A percentile compares a stretch with the other conserved stretches of the same genome.
phyloP scores from a whole-genome alignment of 2,329 filamentous ascomycete species.

The Trichoderma atroviride region DNA sequence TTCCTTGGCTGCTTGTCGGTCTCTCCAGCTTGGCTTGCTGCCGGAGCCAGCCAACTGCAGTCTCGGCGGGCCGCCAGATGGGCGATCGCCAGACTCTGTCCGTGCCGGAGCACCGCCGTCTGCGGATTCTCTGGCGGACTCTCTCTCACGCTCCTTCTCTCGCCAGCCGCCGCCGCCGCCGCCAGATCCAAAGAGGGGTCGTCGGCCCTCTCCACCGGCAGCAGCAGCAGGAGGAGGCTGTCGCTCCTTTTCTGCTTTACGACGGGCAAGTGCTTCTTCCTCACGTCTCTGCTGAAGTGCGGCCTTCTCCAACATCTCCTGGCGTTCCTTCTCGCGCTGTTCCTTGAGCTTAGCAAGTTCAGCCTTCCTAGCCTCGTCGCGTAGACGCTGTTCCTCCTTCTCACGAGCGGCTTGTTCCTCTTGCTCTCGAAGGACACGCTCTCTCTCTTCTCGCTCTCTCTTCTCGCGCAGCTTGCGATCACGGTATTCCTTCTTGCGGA shows the following conservation, averaged over 20 bases:
- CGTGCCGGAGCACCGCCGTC: constrained; percentile 36
- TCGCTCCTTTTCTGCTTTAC: constrained; percentile 66
- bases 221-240: constrained; percentile 33
- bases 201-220: constrained; percentile 33
- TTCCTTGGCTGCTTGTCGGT: constrained; percentile 63
- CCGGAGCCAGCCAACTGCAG: constrained; percentile 63
- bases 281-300: constrained; percentile 78
- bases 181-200: constrained; percentile 41
- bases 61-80: constrained; percentile 59
- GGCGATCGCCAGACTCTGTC: constrained; percentile 50
- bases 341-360: constrained; percentile 69
- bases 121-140: constrained; percentile 36
- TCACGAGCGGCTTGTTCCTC: constrained; percentile 80
- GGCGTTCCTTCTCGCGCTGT: constrained; percentile 65
- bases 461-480: constrained; percentile 83
- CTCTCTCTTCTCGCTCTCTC: constrained; percentile 80
- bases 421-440: constrained; percentile 76
- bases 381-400: constrained; percentile 79
- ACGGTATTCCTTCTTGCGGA: constrained; percentile 84
- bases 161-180: constrained; percentile 49
- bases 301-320: constrained; percentile 67
- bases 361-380: constrained; percentile 78
- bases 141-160: constrained; percentile 42
- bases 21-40: constrained; percentile 70
- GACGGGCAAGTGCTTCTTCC: constrained; percentile 81